Evolutionary conservation across 352 stramenopile genomes (phyloP).

Genomic region (Thraustochytrium sp.): DNA sequence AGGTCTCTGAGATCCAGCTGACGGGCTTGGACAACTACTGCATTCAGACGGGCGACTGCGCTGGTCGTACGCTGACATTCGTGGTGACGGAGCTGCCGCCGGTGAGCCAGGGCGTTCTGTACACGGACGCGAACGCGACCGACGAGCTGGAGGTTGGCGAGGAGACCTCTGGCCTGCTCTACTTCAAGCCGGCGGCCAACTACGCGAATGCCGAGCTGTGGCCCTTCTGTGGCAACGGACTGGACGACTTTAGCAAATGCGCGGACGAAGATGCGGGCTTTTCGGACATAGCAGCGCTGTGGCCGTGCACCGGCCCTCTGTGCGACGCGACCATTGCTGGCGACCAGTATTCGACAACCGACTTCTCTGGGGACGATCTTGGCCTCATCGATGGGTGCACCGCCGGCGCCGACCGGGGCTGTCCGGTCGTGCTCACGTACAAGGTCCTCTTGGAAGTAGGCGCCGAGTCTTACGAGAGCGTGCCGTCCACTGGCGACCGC

Average conservation of each 20-base stretch:
- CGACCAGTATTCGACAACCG: neutral
- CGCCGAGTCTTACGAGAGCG: neutral
- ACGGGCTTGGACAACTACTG: neutral
- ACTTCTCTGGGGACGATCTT: neutral
- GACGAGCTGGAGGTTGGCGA: neutral
- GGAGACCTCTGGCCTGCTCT: neutral
- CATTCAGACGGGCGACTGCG: neutral
- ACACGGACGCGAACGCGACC: neutral
- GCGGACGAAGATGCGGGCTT: neutral
- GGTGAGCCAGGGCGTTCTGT: neutral
- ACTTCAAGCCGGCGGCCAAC: neutral
- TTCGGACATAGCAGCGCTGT: neutral
- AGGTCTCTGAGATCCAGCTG: neutral
- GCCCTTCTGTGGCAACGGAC: neutral
- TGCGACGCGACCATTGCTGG: neutral
- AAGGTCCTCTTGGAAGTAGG: neutral
- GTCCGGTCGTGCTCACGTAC: neutral
- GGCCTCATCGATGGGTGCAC: neutral
- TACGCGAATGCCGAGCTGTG: neutral
- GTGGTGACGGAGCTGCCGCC: neutral
- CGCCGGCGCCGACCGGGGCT: neutral
- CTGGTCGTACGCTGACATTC: neutral
- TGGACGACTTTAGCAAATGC: neutral
- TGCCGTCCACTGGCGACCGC: neutral
- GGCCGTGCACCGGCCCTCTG: neutral